These are phyloP conservation scores for Helianthus annuus DNA, from an alignment of 129 eudicot genomes.

Conservation along the genomic window HanXRQr2.0-SUNRISE NC_035447.2:49260469-49260968, in stretches of 20 bases:
- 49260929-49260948: slow-evolving; percentile 12
- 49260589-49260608: slow-evolving; percentile 45
- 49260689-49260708: slow-evolving; percentile 56
- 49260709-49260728: slow-evolving; percentile 45
- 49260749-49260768: slow-evolving; percentile 48
- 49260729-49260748: slow-evolving; percentile 59
- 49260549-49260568: slow-evolving; percentile 62
- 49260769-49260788: slow-evolving; percentile 57
- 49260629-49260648: slow-evolving; percentile 69
- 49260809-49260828: slow-evolving; percentile 65
- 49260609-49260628: slow-evolving; percentile 61
- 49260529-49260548: slow-evolving; percentile 44
- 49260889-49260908: slow-evolving; percentile 10
- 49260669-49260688: slow-evolving; percentile 68
- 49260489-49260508: slow-evolving; percentile 68
- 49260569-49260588: slow-evolving; percentile 49
- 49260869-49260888: slow-evolving; percentile 23
- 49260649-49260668: slow-evolving; percentile 73
- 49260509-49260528: slow-evolving; percentile 42
- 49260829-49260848: slow-evolving; percentile 62
- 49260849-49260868: slow-evolving; percentile 29
- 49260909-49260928: slow-evolving; percentile 8
- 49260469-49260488: slow-evolving; percentile 63
- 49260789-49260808: slow-evolving; percentile 73
- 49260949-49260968: slow-evolving; percentile 13